Evolutionary conservation across 352 stramenopile genomes (phyloP), one percentile per base, ranked within the genome.

Genomic region (Pythium oligandrum): DNA sequence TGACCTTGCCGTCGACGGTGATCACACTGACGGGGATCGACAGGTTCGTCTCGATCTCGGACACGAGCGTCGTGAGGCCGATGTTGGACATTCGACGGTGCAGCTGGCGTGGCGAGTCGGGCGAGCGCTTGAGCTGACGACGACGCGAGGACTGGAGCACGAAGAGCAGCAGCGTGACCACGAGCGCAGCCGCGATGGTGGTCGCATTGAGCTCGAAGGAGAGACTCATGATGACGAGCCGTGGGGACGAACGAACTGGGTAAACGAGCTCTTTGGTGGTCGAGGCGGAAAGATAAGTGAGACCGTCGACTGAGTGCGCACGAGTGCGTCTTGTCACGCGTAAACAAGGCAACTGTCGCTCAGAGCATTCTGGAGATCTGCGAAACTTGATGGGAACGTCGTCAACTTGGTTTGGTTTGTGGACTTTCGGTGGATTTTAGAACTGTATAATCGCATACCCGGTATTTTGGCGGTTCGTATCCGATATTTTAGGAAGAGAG

Each of bases 11-110:
- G 7, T 75, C 61, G 31, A 92, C 52, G 4, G 75, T 75, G 11
- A 89, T 59, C 45, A 90, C 69, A 11, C 60, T 81, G 51, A 92
- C 71, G 38, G 80, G 78, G 52, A 92, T 90, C 35, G 78, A 90
- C 52, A 86, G 59, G 65, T 92, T 92, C 10, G 78, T 79, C 8
- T 71, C 76, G 51, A 79, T 80, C 66, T 92, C 82, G 9, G 78
- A 83, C 17, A 88, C 66, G 4, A 88, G 64, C 49, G 82, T 92
- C 33, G 79, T 77, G 37, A 85, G 61, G 31, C 82, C 82, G 35
- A 90, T 88, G 60, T 70, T 86, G 26, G 69, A 83, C 64, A 92
- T 82, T 50, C 78, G 78, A 26, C 81, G 78, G 44, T 70, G 73
- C 30, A 81, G 62, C 35, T 42, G 30, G 6, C n/a, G 40, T 55